Percentiles rank a stretch among this genome's conserved stretches.
phyloP scores from a whole-genome alignment of 805 yeast species.

The Candida methanosorbosa region DNA sequence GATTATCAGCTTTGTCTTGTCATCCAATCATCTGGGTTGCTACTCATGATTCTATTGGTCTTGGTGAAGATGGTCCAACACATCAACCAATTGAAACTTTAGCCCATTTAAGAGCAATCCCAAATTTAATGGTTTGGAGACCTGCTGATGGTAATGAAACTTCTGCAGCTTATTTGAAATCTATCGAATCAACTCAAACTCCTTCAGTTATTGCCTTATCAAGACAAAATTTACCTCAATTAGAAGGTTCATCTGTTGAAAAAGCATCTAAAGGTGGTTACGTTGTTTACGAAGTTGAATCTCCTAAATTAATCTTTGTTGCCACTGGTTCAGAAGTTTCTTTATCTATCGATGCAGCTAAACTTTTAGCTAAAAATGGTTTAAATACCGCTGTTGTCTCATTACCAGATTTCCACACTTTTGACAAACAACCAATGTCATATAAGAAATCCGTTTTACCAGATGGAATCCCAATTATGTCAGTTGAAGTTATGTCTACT shows the following conservation, averaged over 20 bases:
- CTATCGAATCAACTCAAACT: conserved; percentile 51
- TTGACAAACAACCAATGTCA: conserved; percentile 73
- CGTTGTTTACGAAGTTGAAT: conserved; percentile 49
- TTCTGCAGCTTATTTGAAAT: conserved; percentile 70
- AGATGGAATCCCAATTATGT: conserved; percentile 86
- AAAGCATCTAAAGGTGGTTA: conserved; percentile 95
- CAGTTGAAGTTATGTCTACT: conserved; percentile 89
- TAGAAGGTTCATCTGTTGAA: conserved; percentile 86
- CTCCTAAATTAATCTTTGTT: conserved; percentile 68
- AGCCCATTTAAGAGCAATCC: conserved; percentile 79
- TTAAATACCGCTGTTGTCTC: conserved; percentile 79
- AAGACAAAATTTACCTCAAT: conserved; percentile 87
- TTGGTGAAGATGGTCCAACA: conserved; percentile 92
- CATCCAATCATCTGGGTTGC: conserved; percentile 84
- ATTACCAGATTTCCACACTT: conserved; percentile 86
- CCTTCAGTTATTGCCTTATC: conserved; percentile 73
- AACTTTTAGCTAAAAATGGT: conserved; percentile 57
- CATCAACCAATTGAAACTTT: conserved; percentile 88
- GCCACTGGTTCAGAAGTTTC: conserved; percentile 95
- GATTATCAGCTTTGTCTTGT: conserved; percentile 77
- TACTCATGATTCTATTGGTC: conserved; percentile 84
- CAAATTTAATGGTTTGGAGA: conserved; percentile 82
- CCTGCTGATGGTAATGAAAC: conserved; percentile 91
- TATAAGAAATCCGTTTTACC: conserved; percentile 86
- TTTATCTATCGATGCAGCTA: conserved; percentile 74